phyloP scores from a whole-genome alignment of 2,329 filamentous ascomycete species.

The Penicillium griseofulvum region DNA sequence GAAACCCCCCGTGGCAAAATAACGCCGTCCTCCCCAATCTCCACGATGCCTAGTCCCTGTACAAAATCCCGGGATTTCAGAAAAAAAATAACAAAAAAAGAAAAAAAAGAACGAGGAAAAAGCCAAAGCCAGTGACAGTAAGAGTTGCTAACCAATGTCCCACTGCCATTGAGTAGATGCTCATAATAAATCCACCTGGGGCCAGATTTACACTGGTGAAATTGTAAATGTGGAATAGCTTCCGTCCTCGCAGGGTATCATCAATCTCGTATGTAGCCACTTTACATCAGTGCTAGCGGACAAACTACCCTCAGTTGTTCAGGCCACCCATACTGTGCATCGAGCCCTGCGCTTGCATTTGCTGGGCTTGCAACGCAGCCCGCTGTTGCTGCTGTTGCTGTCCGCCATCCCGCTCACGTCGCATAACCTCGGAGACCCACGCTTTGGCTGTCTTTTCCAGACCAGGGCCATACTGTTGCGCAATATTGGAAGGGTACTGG shows the following conservation, averaged over 20 bases:
- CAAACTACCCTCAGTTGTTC: slow-evolving; percentile 29
- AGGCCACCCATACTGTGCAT: slow-evolving; percentile 39
- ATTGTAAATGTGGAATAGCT: background rate
- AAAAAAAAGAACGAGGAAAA: slow-evolving; percentile 7
- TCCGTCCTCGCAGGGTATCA: background rate
- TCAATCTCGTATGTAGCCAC: background rate
- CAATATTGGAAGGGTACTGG: slow-evolving; percentile 39
- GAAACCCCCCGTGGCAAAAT: slow-evolving; percentile 13
- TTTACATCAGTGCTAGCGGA: background rate
- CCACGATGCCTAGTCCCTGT: slow-evolving; percentile 24
- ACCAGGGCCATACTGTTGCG: slow-evolving; percentile 37
- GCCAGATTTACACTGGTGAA: background rate
- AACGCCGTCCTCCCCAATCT: slow-evolving; percentile 28
- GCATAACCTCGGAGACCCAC: slow-evolving; percentile 41
- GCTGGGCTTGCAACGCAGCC: slow-evolving; percentile 36
- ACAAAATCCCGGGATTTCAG: slow-evolving; percentile 21
- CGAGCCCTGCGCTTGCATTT: slow-evolving; percentile 43
- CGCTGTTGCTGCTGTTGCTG: slow-evolving; percentile 34
- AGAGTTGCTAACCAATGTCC: background rate
- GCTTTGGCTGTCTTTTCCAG: slow-evolving; percentile 39
- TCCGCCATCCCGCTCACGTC: slow-evolving; percentile 35
- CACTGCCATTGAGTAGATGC: background rate
- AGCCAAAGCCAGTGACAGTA: background rate
- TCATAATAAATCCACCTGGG: background rate
- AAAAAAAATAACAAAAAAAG: slow-evolving; percentile 10